These are phyloP conservation scores for Cladosporium halotolerans DNA, from an alignment of 2,329 filamentous ascomycete genomes.

Conservation along the genomic window DNA sequence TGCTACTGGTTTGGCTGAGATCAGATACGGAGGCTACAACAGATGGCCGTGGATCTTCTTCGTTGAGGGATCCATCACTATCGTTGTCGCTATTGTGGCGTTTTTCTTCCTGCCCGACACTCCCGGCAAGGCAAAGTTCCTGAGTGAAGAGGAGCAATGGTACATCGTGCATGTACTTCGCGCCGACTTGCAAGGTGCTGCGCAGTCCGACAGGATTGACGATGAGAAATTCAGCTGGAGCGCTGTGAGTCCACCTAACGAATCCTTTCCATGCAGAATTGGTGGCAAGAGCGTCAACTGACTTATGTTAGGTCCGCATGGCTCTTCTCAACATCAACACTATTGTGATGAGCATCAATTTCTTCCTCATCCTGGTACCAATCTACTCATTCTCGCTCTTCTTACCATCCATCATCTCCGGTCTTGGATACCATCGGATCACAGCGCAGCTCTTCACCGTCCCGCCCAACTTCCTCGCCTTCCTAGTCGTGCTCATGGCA, in stretches of 20 bases:
- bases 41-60: conserved; percentile 35
- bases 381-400: conserved; percentile 43
- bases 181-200: conserved; percentile 28
- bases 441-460: conserved; percentile 36
- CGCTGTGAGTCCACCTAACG: conserved; percentile 21
- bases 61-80: conserved; percentile 53
- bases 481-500: conserved; percentile 22
- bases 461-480: conserved; percentile 32
- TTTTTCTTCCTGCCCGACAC: conserved; percentile 51
- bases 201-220: conserved; percentile 22
- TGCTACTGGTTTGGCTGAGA: conserved; percentile 37
- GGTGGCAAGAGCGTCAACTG: background rate
- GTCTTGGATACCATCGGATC: conserved; percentile 37
- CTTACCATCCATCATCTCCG: conserved; percentile 40
- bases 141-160: conserved; percentile 27
- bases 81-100: conserved; percentile 47
- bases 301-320: conserved; percentile 18
- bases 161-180: conserved; percentile 26
- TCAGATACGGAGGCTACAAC: conserved; percentile 32
- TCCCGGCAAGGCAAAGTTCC: conserved; percentile 67
- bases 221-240: conserved; percentile 30
- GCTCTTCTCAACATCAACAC: conserved; percentile 32
- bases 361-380: conserved; percentile 30
- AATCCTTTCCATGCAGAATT: background rate
- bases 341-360: conserved; percentile 27